phyloP scores from a whole-genome alignment of 371 early-diverging fungal species.

The Mortierella sp. region DNA sequence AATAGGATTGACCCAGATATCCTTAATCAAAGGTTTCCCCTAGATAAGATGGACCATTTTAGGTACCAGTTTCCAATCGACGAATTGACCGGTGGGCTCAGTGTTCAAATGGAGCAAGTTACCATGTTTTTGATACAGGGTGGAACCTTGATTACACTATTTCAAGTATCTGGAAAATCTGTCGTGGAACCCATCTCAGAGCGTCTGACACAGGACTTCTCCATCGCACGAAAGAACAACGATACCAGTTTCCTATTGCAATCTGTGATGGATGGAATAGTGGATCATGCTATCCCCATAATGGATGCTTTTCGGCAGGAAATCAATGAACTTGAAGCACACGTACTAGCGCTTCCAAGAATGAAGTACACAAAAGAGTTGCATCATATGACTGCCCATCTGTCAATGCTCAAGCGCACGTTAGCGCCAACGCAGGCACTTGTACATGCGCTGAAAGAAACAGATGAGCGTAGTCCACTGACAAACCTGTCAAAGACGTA shows the following conservation, averaged over 20 bases:
- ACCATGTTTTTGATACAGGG: conserved; percentile 44
- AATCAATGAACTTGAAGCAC: conserved; percentile 56
- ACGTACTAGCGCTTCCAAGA: conserved; percentile 55
- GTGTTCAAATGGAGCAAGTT: conserved; percentile 53
- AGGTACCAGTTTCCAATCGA: conserved; percentile 18
- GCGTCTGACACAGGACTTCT: conserved; percentile 39
- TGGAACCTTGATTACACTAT: conserved; percentile 58
- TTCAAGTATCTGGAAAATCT: conserved; percentile 54
- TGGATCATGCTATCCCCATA: conserved; percentile 60
- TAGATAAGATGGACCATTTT: conserved; percentile 36
- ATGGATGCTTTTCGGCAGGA: conserved; percentile 58
- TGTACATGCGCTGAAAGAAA: conserved; percentile 43
- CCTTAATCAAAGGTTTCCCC: conserved; percentile 30
- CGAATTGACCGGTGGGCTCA: conserved; percentile 7
- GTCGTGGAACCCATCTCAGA: conserved; percentile 53
- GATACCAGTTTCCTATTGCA: conserved; percentile 60
- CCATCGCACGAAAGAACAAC: conserved; percentile 45
- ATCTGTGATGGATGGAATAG: conserved; percentile 60
- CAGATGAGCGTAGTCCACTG: conserved; percentile 33
- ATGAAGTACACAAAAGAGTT: conserved; percentile 56
- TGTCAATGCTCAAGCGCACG: conserved; percentile 55
- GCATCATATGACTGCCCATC: conserved; percentile 55
- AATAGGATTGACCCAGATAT: conserved; percentile 34
- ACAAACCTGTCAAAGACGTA: conserved; percentile 46
- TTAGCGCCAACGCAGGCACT: conserved; percentile 57